These are phyloP conservation scores for Pleurozium schreberi DNA, from an alignment of 225 moss, liverwort and hornwort species.

Conservation along the genomic window DNA sequence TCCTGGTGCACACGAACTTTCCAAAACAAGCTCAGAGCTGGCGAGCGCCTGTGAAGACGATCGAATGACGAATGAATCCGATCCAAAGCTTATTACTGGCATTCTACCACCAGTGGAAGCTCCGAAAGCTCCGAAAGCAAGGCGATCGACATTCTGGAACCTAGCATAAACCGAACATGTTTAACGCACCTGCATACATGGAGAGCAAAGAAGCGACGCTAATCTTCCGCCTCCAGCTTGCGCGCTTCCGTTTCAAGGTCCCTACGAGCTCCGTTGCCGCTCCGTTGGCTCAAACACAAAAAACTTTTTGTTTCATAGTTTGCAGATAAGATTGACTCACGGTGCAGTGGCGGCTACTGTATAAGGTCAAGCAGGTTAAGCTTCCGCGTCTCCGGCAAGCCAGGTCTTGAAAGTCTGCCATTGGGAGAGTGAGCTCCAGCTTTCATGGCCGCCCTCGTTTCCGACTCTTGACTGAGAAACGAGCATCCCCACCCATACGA, in stretches of 20 bases:
- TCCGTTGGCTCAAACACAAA: background rate
- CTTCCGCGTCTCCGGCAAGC: background rate
- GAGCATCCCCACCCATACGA: background rate
- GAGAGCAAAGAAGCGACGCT: background rate
- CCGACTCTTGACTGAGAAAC: too few species aligned
- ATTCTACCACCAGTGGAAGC: background rate
- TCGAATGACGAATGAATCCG: background rate
- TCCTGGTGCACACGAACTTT: background rate
- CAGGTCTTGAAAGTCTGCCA: background rate
- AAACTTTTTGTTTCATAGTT: background rate
- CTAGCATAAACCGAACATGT: background rate
- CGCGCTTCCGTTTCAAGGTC: background rate
- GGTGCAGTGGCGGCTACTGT: background rate
- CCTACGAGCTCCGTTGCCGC: background rate
- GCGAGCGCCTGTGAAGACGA: background rate
- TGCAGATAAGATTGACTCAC: background rate
- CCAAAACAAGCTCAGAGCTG: background rate
- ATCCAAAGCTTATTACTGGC: background rate
- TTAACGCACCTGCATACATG: background rate
- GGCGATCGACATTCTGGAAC: background rate
- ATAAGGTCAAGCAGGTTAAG: background rate
- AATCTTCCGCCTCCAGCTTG: background rate
- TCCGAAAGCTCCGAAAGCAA: background rate
- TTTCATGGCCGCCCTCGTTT: background rate
- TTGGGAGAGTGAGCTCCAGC: background rate